Evolutionary conservation across 1,139 yeast genomes (phyloP).

Genomic region (Saccharomyces hybrid): DNA sequence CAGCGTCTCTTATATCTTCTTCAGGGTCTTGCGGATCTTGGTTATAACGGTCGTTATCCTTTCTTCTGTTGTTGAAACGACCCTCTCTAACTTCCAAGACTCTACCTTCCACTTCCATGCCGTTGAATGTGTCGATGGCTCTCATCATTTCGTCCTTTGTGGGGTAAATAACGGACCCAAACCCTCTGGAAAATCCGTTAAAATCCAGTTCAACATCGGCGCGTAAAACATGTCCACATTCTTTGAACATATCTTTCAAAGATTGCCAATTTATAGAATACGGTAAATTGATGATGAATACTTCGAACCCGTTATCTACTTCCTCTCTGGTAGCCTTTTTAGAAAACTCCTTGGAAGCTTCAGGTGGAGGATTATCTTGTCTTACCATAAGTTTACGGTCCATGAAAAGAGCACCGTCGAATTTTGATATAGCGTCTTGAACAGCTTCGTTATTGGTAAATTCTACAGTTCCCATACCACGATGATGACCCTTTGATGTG

Average conservation of each 20-base stretch:
- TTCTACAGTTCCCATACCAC: slow-evolving; percentile 89
- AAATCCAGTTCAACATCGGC: slow-evolving; percentile 70
- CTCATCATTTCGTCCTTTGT: slow-evolving; percentile 52
- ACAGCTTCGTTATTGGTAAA: slow-evolving; percentile 60
- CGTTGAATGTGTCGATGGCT: slow-evolving; percentile 58
- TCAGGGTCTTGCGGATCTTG: slow-evolving; percentile 13
- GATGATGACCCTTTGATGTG: slow-evolving; percentile 65
- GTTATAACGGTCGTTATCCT: slow-evolving; percentile 5
- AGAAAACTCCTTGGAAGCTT: slow-evolving; percentile 15
- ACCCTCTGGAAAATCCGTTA: slow-evolving; percentile 77
- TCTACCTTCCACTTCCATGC: slow-evolving; percentile 65
- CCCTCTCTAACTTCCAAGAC: slow-evolving; percentile 65
- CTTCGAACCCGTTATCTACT: slow-evolving; percentile 46
- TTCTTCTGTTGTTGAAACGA: slow-evolving; percentile 25
- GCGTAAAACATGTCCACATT: slow-evolving; percentile 65
- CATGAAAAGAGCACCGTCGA: slow-evolving; percentile 53
- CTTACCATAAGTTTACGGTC: slow-evolving; percentile 83
- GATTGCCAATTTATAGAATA: slow-evolving; percentile 77
- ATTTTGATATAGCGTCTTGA: slow-evolving; percentile 56
- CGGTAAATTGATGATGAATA: slow-evolving; percentile 78
- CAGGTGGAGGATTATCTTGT: slow-evolving; percentile 73
- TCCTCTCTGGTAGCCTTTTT: slow-evolving; percentile 15
- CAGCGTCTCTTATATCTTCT: slow-evolving; percentile 12
- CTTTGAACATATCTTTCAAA: slow-evolving; percentile 74
- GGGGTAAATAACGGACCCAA: slow-evolving; percentile 65